A percentile compares a stretch with the other conserved stretches of the same genome.
Evolutionary conservation across 2,329 filamentous ascomycete species (phyloP).

Genomic region (Aureobasidium zeae): DNA sequence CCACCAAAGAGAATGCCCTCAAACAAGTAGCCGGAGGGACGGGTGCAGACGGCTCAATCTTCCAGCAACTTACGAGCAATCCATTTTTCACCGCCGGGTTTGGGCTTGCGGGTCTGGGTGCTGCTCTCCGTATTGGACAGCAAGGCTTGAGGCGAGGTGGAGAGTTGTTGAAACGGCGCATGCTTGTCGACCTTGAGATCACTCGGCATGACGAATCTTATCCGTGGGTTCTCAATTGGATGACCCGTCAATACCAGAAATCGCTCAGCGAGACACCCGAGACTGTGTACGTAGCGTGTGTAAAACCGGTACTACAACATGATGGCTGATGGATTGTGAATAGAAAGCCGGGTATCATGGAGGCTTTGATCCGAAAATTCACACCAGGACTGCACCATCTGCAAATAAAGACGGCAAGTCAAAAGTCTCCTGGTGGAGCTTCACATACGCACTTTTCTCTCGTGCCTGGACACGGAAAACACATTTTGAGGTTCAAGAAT

Average conservation of each 20-base stretch:
- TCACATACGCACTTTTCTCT: constrained; percentile 74
- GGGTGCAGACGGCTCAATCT: constrained; percentile 32
- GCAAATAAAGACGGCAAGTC: constrained; percentile 55
- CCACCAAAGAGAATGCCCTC: constrained; percentile 27
- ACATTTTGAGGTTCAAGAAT: constrained; percentile 76
- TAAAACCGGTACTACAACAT: not conserved
- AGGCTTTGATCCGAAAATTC: constrained; percentile 47
- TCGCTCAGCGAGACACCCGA: constrained; percentile 42
- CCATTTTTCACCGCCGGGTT: constrained; percentile 57
- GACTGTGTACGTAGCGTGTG: constrained; percentile 27
- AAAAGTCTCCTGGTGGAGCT: constrained; percentile 55
- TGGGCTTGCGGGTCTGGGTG: constrained; percentile 81
- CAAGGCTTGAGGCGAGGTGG: constrained; percentile 63
- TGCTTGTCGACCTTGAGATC: constrained; percentile 94
- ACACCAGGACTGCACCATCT: constrained; percentile 54
- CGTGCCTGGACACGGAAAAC: constrained; percentile 81
- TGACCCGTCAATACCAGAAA: constrained; percentile 51
- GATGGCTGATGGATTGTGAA: not conserved
- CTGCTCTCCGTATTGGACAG: constrained; percentile 69
- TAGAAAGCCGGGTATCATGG: constrained; percentile 34
- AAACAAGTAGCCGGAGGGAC: constrained; percentile 29
- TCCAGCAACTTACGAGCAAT: constrained; percentile 40
- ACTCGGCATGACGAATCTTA: constrained; percentile 90
- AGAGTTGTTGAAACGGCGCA: constrained; percentile 67
- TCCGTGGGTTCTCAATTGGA: constrained; percentile 88